A percentile compares a stretch with the other conserved stretches of the same genome.
phyloP scores from a whole-genome alignment of 495 filamentous ascomycete genomes.

The Aspergillus campestris region DNA sequence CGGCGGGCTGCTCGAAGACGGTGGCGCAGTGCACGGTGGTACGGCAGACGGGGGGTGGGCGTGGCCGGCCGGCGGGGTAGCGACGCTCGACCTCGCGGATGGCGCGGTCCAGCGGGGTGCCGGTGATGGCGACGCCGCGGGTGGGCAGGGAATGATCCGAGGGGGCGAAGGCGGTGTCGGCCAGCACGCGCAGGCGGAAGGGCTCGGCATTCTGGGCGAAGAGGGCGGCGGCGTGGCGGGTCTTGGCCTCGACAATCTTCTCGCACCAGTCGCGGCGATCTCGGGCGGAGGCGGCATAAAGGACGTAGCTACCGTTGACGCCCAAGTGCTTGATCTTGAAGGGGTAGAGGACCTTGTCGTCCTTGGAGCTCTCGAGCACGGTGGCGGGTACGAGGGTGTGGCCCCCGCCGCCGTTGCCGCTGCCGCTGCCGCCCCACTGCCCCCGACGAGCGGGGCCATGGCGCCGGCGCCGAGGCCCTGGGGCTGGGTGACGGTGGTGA shows the following conservation, averaged over 20 bases:
- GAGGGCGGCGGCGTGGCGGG: conserved; percentile 77
- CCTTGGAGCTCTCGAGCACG: conserved; percentile 44
- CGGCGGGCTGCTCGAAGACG: conserved; percentile 64
- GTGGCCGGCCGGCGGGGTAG: conserved; percentile 53
- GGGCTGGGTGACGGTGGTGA: conserved; percentile 49
- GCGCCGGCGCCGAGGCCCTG: conserved; percentile 47
- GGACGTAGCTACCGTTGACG: conserved; percentile 67
- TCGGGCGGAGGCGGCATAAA: conserved; percentile 69
- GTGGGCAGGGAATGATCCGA: conserved; percentile 49
- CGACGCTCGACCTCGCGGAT: conserved; percentile 77
- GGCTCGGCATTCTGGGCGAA: conserved; percentile 93
- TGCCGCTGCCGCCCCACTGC: conserved; percentile 29
- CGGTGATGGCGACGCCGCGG: conserved; percentile 61
- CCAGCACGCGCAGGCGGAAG: conserved; percentile 85
- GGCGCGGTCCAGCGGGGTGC: conserved; percentile 85
- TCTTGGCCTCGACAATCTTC: conserved; percentile 91
- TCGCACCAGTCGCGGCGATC: conserved; percentile 83
- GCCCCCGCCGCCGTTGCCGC: conserved; percentile 18
- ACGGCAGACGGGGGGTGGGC: conserved; percentile 69
- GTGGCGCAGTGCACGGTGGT: conserved; percentile 89
- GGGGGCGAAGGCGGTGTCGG: conserved; percentile 82
- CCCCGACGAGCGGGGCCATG: conserved; percentile 58
- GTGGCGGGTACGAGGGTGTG: conserved; percentile 45
- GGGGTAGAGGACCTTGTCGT: conserved; percentile 82
- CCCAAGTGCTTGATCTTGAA: conserved; percentile 98